Evolutionary conservation across 192 early-diverging fungal genomes (phyloP).

Genomic region (Chytriomyces sp.): DNA sequence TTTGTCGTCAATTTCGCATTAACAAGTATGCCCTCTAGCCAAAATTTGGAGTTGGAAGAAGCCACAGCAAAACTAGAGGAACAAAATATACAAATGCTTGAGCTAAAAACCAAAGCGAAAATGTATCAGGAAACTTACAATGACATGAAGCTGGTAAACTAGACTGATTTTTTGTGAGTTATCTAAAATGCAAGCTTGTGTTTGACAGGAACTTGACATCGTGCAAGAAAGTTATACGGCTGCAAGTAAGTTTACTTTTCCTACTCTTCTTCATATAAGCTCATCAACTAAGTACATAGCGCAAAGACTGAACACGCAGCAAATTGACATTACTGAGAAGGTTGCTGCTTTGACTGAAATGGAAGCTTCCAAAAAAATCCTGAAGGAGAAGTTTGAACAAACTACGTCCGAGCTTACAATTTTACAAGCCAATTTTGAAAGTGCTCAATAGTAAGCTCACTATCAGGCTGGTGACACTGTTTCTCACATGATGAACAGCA

Average conservation of each 20-base stretch:
- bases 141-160: not conserved
- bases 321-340: too few relatives aligned
- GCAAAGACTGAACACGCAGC: too few relatives aligned
- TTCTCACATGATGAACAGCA: slow-evolving; percentile 19
- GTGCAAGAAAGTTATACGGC: not conserved
- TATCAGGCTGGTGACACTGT: not conserved
- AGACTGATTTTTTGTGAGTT: too few relatives aligned
- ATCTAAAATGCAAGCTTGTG: too few relatives aligned
- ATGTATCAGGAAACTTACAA: not conserved
- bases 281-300: too few relatives aligned
- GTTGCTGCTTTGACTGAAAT: too few relatives aligned
- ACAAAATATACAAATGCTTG: not conserved
- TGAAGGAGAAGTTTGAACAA: slow-evolving; percentile 28
- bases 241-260: not conserved
- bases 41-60: not conserved
- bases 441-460: slow-evolving; percentile 28
- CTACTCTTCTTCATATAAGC: too few relatives aligned
- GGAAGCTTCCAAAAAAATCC: too few relatives aligned
- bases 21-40: not conserved
- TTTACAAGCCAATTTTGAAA: slow-evolving; percentile 43
- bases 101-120: not conserved
- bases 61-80: not conserved
- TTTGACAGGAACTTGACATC: not conserved
- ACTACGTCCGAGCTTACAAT: slow-evolving; percentile 40
- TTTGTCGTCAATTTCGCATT: not conserved